A percentile compares a stretch with the other conserved stretches of the same genome.
phyloP scores from a whole-genome alignment of 352 stramenopile genomes.

The Phytopythium boreale region DNA sequence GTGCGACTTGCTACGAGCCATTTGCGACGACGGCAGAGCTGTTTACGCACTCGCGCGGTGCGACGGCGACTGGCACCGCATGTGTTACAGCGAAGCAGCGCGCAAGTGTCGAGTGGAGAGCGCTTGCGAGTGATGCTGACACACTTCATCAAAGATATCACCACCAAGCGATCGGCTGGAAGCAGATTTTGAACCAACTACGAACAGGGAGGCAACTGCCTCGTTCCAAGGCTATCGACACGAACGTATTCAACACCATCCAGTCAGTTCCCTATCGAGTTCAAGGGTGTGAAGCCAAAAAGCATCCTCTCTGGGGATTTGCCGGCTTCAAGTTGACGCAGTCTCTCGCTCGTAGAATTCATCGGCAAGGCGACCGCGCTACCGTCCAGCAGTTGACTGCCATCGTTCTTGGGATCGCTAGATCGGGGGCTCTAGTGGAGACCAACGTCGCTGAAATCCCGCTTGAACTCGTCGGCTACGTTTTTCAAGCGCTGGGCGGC shows the following conservation, averaged over 20 bases:
- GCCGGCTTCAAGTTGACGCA: background rate
- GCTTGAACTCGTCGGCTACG: background rate
- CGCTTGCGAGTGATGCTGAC: background rate
- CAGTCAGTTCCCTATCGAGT: background rate
- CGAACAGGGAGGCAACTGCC: background rate
- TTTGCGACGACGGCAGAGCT: conserved; percentile 3
- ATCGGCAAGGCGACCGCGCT: background rate
- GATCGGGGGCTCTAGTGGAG: background rate
- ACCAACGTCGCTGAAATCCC: background rate
- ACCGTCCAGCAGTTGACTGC: background rate
- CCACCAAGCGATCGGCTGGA: background rate
- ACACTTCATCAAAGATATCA: background rate
- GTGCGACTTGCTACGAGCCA: background rate
- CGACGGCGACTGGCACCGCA: background rate
- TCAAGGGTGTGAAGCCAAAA: background rate
- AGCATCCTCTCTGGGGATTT: background rate
- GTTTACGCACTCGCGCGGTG: background rate
- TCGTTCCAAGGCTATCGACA: background rate
- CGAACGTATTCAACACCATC: too few species aligned
- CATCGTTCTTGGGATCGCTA: background rate
- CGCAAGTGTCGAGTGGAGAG: background rate
- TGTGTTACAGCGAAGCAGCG: background rate
- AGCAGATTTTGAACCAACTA: background rate
- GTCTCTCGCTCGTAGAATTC: background rate
- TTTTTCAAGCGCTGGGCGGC: background rate